Conservation (phyloP, 768 basidiomycete species). For the Naganishia antarctica region DNA sequence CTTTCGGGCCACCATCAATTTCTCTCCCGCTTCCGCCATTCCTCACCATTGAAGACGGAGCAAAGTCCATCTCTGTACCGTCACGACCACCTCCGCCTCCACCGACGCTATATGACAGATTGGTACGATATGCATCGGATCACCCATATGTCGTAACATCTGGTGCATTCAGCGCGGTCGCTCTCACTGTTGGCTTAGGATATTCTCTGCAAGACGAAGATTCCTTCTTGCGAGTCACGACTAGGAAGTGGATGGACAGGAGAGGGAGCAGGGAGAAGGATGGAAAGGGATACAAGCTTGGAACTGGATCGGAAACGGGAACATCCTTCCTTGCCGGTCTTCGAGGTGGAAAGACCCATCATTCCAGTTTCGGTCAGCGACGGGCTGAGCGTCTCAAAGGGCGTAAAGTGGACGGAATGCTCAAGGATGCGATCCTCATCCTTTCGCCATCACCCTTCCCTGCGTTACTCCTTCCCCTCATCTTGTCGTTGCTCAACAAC, state of each 20-base stretch:
- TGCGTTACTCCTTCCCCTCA: conserved; percentile 36
- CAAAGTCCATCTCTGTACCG: conserved; percentile 25
- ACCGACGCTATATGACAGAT: neutral
- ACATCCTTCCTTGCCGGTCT: conserved; percentile 14
- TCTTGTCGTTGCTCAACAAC: conserved; percentile 37
- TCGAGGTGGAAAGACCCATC: conserved; percentile 1
- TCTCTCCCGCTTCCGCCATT: conserved; percentile 46
- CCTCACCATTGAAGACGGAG: conserved; percentile 24
- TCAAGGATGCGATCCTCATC: conserved; percentile 30
- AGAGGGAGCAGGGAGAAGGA: neutral
- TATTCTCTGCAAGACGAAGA: conserved; percentile 15
- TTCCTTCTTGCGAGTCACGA: neutral
- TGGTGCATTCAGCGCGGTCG: neutral
- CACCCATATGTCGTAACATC: conserved; percentile 1
- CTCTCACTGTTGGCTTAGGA: conserved; percentile 5
- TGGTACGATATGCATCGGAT: neutral
- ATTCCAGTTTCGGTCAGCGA: conserved; percentile 1
- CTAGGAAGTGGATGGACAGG: neutral
- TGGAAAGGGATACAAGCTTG: conserved; percentile 14
- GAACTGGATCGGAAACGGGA: neutral
- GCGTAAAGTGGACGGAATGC: conserved; percentile 10
- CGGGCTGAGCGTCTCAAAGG: conserved; percentile 8
- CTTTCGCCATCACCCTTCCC: conserved; percentile 43
- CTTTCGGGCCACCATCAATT: conserved; percentile 42
- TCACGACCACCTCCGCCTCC: conserved; percentile 38